Base-by-base conservation (phyloP, 257 asterid genomes). In the Solanum peruvianum region DNA sequence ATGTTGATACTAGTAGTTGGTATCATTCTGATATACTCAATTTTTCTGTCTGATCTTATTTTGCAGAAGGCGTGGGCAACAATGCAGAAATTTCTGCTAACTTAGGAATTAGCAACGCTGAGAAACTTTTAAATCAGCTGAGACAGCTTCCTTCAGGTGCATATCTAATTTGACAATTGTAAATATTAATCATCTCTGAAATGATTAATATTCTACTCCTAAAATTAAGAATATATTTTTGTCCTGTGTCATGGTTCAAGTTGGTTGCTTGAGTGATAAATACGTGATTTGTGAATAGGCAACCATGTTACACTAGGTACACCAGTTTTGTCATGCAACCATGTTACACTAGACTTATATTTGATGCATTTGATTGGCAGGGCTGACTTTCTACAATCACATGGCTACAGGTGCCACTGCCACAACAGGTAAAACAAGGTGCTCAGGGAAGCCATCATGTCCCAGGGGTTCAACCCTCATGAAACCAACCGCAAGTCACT, bases 401-500 rank as follows among this genome's bases (percentile, higher is more conserved):
- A 91, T 86, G 88, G 86, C 23, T 83, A 91, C 90, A 86, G 89
- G 88, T 88, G 85, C 83, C 87, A 85, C 92, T 88, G 85, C 80
- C 87, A 85, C 92, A 75, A 91, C 88, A 78, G 87, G 87, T 88
- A 95, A 91, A 90, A 84, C 89, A 44, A 94, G 92, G 90, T 86
- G 52, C 69, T 52, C 91, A 9, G 86, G 42, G 87, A 96, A 96
- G 91, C 92, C 95, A 69, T 87, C 89, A 42, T 88, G 82, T 73
- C 92, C 96, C 31, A 96, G 96, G 93, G 88, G 90, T 73, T 97
- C 99, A 82, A 97, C 99, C 60, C 95, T 97, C 49, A 94, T 97
- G 99, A 97, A 94, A 89, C 99, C 99, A 85, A 97, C 99, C 39
- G 98, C 90, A 56, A 96, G 99, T 91, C 98, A 95, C 88, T 91